A percentile compares a stretch with the other conserved stretches of the same genome.
These are phyloP conservation scores for Botrytis cinerea DNA, from an alignment of 2,329 filamentous ascomycete genomes.

Conservation along the genomic window DNA sequence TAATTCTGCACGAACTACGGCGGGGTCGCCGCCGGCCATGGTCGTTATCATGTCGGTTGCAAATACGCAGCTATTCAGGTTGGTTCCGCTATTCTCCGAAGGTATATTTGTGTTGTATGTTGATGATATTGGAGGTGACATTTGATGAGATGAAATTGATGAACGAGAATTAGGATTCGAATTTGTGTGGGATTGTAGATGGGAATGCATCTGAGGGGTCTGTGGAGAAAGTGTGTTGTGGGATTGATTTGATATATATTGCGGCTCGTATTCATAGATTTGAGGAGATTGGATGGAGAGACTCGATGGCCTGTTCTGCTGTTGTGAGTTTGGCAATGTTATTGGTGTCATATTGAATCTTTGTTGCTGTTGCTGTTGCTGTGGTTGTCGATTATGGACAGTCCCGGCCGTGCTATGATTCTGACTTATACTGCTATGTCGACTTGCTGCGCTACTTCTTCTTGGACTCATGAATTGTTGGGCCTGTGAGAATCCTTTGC, in stretches of 20 bases:
- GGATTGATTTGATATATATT: slow-evolving; percentile 18
- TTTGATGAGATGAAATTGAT: slow-evolving; percentile 26
- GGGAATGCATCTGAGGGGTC: slow-evolving; percentile 14
- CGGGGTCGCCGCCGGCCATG: slow-evolving; percentile 45
- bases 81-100: slow-evolving; percentile 13
- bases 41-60: slow-evolving; percentile 49
- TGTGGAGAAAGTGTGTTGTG: slow-evolving; percentile 15
- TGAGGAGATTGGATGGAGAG: slow-evolving; percentile 28
- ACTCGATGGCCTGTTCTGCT: slow-evolving; percentile 28
- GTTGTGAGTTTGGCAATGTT: slow-evolving; percentile 15
- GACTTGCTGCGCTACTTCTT: slow-evolving; percentile 30
- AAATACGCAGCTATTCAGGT: slow-evolving; percentile 42
- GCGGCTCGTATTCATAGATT: slow-evolving; percentile 34
- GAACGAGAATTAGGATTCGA: not conserved
- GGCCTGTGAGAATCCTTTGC: slow-evolving; percentile 27
- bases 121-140: slow-evolving; percentile 23
- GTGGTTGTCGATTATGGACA: slow-evolving; percentile 25
- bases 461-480: slow-evolving; percentile 36
- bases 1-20: slow-evolving; percentile 45
- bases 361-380: slow-evolving; percentile 24
- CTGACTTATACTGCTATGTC: slow-evolving; percentile 29
- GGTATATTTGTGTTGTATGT: not conserved
- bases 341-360: slow-evolving; percentile 14
- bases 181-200: slow-evolving; percentile 5
- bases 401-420: slow-evolving; percentile 23